Conservation (phyloP, 1,284 basidiomycete species). For the Earliella scabrosa region DNA sequence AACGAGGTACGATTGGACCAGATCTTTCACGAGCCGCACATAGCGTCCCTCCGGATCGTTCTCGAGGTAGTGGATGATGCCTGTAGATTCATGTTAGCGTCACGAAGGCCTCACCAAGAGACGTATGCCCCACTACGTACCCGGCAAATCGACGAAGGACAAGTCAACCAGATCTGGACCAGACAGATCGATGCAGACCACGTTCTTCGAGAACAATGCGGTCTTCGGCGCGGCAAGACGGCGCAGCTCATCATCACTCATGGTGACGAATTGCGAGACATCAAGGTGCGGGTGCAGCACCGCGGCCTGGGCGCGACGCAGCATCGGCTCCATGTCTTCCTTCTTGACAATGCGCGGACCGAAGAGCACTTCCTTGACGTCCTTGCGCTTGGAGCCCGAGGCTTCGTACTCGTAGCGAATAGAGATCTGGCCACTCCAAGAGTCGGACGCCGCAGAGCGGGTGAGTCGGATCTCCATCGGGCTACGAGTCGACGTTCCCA, state of each 20-base stretch:
- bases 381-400: too few species aligned
- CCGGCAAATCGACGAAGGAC: constrained; percentile 50
- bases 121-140: constrained; percentile 25
- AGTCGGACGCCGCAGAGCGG: too few species aligned
- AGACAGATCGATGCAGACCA: constrained; percentile 47
- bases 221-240: neutral
- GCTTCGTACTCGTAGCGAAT: too few species aligned
- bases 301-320: constrained; percentile 50
- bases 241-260: constrained; percentile 26
- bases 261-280: constrained; percentile 27
- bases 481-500: too few species aligned
- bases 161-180: constrained; percentile 49
- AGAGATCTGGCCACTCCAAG: too few species aligned
- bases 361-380: constrained; percentile 30
- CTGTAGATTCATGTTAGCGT: constrained; percentile 32
- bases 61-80: constrained; percentile 59
- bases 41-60: constrained; percentile 23
- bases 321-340: constrained; percentile 40
- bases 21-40: constrained; percentile 47
- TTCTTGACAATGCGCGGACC: constrained; percentile 39
- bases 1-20: constrained; percentile 49
- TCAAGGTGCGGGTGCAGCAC: constrained; percentile 42
- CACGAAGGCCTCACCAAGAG: constrained; percentile 20
- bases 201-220: constrained; percentile 44
- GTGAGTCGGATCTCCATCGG: too few species aligned